Conservation (phyloP, 2,329 filamentous ascomycete genomes). For the Alternaria novae-zelandiae region DNA sequence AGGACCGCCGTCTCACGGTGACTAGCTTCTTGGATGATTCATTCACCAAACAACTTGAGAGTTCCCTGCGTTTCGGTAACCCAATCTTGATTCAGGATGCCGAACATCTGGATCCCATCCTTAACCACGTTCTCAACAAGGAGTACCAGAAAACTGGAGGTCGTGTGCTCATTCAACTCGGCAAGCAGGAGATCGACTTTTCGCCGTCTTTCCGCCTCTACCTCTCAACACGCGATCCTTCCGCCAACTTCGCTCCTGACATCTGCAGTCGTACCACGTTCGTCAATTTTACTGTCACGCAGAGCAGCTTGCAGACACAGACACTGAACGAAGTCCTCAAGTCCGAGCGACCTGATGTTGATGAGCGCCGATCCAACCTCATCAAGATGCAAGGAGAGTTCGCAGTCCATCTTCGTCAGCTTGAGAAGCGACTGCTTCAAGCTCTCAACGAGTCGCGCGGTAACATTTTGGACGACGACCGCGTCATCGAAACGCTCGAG, state of each 20-base stretch:
- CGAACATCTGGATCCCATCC: constrained; percentile 93
- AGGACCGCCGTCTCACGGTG: constrained; percentile 89
- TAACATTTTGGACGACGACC: constrained; percentile 97
- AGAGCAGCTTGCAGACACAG: constrained; percentile 97
- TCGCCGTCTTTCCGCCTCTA: constrained; percentile 96
- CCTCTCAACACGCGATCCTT: constrained; percentile 93
- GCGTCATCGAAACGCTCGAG: constrained; percentile 96
- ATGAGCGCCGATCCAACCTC: constrained; percentile 93
- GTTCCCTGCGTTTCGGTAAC: constrained; percentile 95
- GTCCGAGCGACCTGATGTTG: constrained; percentile 94
- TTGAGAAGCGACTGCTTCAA: constrained; percentile 92
- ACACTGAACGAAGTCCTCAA: constrained; percentile 97
- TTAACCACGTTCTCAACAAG: constrained; percentile 99
- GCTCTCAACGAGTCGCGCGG: constrained; percentile 96
- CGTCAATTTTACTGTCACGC: constrained; percentile 98
- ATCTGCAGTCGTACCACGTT: constrained; percentile 98
- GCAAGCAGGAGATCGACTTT: constrained; percentile 99
- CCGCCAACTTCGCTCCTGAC: constrained; percentile 92
- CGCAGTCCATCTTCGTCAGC: constrained; percentile 93
- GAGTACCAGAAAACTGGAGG: constrained; percentile 99
- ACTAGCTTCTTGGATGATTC: constrained; percentile 98
- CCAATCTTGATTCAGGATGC: constrained; percentile 98
- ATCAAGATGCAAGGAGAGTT: constrained; percentile 99
- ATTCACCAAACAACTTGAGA: constrained; percentile 97
- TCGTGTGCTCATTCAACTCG: constrained; percentile 96